Conservation (phyloP, 2,329 filamentous ascomycete species). For the Hawksworthiomyces lignivorus region DNA sequence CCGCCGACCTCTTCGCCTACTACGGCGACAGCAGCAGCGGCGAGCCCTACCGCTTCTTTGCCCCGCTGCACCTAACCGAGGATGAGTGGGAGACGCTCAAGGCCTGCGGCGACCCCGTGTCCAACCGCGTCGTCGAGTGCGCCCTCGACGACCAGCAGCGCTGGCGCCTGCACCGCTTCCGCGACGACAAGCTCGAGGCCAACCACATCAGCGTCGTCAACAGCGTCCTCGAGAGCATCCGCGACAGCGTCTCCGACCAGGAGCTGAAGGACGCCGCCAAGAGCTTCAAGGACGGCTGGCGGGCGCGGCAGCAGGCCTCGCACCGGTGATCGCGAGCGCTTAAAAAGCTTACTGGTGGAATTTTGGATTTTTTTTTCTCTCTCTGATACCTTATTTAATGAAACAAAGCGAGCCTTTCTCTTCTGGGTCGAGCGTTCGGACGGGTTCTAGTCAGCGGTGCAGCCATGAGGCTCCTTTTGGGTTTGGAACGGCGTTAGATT, state of each 20-base stretch:
- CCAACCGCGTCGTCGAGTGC: constrained; percentile 85
- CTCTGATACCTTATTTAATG: not conserved
- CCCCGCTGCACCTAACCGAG: constrained; percentile 59
- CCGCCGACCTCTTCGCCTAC: constrained; percentile 63
- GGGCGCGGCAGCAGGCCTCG: constrained; percentile 44
- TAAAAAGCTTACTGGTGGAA: not conserved
- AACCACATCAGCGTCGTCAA: constrained; percentile 81
- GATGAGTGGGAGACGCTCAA: constrained; percentile 83
- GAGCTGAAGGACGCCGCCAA: constrained; percentile 66
- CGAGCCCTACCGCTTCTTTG: constrained; percentile 54
- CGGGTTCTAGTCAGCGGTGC: no score
- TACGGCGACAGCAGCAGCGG: constrained; percentile 48
- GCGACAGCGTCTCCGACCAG: constrained; percentile 73
- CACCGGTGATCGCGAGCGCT: no score
- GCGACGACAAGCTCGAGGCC: constrained; percentile 85
- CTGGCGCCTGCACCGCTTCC: constrained; percentile 84
- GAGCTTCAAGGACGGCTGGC: constrained; percentile 74
- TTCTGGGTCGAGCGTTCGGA: no score
- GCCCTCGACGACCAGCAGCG: constrained; percentile 65
- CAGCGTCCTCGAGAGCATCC: constrained; percentile 84
- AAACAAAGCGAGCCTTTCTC: no score
- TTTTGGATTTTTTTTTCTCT: not conserved
- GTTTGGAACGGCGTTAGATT: no score
- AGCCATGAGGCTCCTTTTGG: no score
- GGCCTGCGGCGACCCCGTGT: constrained; percentile 61